Evolutionary conservation across 2,329 filamentous ascomycete species (phyloP).

Genomic region (Aspergillus udagawae): DNA sequence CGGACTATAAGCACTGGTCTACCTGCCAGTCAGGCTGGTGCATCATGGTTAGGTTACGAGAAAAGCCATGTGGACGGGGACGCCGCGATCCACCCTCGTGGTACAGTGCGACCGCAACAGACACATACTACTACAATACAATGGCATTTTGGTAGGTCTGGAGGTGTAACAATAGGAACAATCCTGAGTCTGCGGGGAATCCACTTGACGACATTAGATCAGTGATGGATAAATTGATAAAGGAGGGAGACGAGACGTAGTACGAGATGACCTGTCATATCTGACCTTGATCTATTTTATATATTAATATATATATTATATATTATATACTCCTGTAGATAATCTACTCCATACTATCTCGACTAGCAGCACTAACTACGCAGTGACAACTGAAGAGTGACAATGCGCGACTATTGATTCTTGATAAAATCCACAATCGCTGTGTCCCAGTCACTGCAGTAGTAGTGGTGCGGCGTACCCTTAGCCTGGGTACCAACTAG

Average conservation of each 20-base stretch:
- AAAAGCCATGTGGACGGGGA: slow-evolving; percentile 21
- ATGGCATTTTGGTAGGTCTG: background rate
- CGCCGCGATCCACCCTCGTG: slow-evolving; percentile 20
- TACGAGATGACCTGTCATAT: background rate
- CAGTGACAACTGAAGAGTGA: slow-evolving; percentile 7
- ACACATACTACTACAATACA: background rate
- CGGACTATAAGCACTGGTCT: slow-evolving; percentile 1
- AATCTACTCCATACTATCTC: too few relatives aligned
- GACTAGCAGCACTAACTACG: background rate
- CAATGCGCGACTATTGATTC: slow-evolving; percentile 17
- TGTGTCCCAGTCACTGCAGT: slow-evolving; percentile 10
- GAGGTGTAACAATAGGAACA: background rate
- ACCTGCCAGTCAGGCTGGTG: slow-evolving; percentile 5
- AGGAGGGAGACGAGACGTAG: background rate
- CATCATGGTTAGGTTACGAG: slow-evolving; percentile 11
- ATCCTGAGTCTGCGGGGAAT: background rate
- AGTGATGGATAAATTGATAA: background rate
- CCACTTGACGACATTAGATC: background rate
- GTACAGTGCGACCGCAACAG: slow-evolving; percentile 12
- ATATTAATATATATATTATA: background rate
- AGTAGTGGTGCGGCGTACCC: slow-evolving; percentile 7
- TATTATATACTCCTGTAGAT: too few relatives aligned
- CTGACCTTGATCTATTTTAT: background rate
- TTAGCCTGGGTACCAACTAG: slow-evolving; percentile 23
- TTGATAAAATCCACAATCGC: slow-evolving; percentile 18